Evolutionary conservation across 2,329 filamentous ascomycete genomes (phyloP).

Genomic region (Pyrenochaeta sp.): DNA sequence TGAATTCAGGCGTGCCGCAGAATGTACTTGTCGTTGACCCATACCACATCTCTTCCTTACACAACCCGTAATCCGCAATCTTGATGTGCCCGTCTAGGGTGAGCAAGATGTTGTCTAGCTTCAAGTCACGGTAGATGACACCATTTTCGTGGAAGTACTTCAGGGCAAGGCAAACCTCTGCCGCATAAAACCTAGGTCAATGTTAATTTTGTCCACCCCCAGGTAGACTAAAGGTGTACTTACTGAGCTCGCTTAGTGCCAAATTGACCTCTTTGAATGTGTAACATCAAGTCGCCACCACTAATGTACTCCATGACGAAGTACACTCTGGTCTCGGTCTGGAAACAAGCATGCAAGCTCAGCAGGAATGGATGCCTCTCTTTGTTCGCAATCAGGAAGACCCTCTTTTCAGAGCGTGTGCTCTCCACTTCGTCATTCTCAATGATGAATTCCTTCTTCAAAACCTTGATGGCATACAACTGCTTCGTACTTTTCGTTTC

Average conservation of each 20-base stretch:
- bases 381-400: conserved; percentile 96
- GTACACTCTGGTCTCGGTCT: conserved; percentile 97
- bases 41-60: conserved; percentile 99
- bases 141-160: conserved; percentile 99
- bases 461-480: conserved; percentile 96
- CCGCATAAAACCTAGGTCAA: conserved; percentile 82
- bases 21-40: conserved; percentile 96
- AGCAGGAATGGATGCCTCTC: conserved; percentile 96
- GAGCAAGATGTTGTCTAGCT: conserved; percentile 88
- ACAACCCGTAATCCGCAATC: conserved; percentile 97
- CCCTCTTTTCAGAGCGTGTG: conserved; percentile 95
- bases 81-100: conserved; percentile 98
- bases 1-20: conserved; percentile 99
- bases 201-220: conserved; percentile 19
- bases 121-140: conserved; percentile 90
- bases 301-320: conserved; percentile 99
- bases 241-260: conserved; percentile 95
- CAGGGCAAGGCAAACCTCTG: conserved; percentile 93
- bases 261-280: conserved; percentile 97
- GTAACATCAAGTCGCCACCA: conserved; percentile 97
- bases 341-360: conserved; percentile 96
- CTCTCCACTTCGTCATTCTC: conserved; percentile 99
- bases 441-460: conserved; percentile 99
- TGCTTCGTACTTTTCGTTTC: conserved; percentile 93
- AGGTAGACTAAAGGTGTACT: conserved; percentile 48